Conservation (phyloP, 164 flowering plant genomes). For the Magnolia changhungtana region DNA sequence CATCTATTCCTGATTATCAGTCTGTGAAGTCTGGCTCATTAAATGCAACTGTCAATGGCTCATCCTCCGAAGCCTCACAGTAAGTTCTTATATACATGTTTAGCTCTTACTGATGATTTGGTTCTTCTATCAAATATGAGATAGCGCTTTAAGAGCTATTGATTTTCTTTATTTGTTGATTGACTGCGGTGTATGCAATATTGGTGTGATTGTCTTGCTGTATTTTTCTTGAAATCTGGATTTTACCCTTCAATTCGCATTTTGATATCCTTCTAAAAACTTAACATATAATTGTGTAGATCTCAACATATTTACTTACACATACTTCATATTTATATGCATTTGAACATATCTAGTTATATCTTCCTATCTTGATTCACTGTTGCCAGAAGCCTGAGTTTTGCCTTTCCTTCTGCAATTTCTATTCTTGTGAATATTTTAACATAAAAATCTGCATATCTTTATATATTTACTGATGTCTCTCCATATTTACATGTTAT, state of each 20-base stretch:
- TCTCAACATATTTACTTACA: too few species aligned
- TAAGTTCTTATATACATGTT: constrained; percentile 24
- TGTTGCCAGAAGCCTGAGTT: not conserved
- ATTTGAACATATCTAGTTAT: not conserved
- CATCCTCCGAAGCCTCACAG: constrained; percentile 31
- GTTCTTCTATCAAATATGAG: not conserved
- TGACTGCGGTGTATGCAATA: not conserved
- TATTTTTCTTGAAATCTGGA: not conserved
- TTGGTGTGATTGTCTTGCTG: not conserved
- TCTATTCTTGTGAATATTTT: not conserved
- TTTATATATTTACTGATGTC: too few species aligned
- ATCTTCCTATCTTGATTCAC: not conserved
- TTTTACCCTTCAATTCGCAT: not conserved
- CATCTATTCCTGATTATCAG: constrained; percentile 19
- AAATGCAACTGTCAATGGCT: constrained; percentile 20
- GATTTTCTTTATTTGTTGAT: not conserved
- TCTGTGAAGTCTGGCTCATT: constrained; percentile 32
- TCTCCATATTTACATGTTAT: not conserved
- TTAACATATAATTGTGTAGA: not conserved
- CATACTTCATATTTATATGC: not conserved
- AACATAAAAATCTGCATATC: not conserved
- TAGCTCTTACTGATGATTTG: not conserved
- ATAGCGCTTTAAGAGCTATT: not conserved
- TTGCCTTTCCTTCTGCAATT: not conserved
- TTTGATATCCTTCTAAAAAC: not conserved